Evolutionary conservation across 2,329 filamentous ascomycete species (phyloP).

Genomic region (Sporothrix curviconia): DNA sequence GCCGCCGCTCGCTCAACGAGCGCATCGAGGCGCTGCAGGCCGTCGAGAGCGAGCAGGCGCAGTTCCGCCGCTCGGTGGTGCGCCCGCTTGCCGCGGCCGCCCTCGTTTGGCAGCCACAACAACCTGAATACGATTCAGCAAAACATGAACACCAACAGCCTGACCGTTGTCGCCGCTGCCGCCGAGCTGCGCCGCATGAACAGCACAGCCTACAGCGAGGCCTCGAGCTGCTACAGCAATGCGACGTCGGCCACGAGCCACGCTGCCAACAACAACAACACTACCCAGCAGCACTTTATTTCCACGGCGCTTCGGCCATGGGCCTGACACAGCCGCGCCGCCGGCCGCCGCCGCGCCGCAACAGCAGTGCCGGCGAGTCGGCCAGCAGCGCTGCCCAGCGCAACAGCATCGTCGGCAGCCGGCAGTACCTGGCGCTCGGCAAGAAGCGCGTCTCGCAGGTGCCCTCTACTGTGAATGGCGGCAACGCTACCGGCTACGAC

Average conservation of each 20-base stretch:
- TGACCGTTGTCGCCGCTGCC: constrained; percentile 36
- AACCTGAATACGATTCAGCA: no score
- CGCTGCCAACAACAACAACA: background rate
- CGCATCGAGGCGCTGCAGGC: constrained; percentile 7
- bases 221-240: constrained; percentile 30
- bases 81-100: constrained; percentile 12
- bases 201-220: constrained; percentile 39
- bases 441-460: constrained; percentile 4
- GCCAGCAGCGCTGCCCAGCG: background rate
- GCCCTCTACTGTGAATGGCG: background rate
- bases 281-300: background rate
- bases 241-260: constrained; percentile 15
- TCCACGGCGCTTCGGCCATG: background rate
- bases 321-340: background rate
- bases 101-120: background rate
- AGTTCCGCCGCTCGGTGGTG: background rate
- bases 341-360: background rate
- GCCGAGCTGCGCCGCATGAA: constrained; percentile 53
- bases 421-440: constrained; percentile 19
- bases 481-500: background rate
- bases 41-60: background rate
- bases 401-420: constrained; percentile 14
- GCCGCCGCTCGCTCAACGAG: constrained; percentile 10
- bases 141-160: background rate
- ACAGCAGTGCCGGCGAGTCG: constrained; percentile 18